phyloP scores from a whole-genome alignment of 371 early-diverging fungal species.

The Rhizopus microsporus region DNA sequence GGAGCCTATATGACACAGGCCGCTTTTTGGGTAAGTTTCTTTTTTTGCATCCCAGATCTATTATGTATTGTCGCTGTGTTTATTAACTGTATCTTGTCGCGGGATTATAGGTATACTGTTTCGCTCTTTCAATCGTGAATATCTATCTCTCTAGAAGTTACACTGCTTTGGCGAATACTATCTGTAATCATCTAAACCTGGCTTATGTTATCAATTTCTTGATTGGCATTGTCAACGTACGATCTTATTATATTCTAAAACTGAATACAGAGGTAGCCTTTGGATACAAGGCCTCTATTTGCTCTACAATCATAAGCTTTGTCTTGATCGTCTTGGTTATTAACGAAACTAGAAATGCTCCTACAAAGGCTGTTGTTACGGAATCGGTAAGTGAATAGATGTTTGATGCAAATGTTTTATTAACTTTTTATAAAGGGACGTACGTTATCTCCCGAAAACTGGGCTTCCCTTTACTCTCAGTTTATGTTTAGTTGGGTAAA shows the following conservation, averaged over 20 bases:
- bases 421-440: conserved; percentile 25
- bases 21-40: conserved; percentile 19
- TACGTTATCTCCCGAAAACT: conserved; percentile 48
- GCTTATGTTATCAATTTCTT: conserved; percentile 27
- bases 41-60: neutral
- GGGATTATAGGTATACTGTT: conserved; percentile 20
- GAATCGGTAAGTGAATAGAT: conserved; percentile 27
- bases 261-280: conserved; percentile 9
- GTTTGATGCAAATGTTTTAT: neutral
- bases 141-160: conserved; percentile 17
- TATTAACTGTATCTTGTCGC: neutral
- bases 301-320: conserved; percentile 12
- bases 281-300: conserved; percentile 29
- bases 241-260: conserved; percentile 35
- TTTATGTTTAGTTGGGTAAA: conserved; percentile 60
- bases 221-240: conserved; percentile 27
- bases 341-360: conserved; percentile 38
- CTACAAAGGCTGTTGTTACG: conserved; percentile 29
- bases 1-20: conserved; percentile 5
- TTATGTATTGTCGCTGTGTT: neutral
- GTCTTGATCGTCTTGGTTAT: conserved; percentile 26
- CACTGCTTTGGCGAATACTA: conserved; percentile 22
- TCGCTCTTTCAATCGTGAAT: conserved; percentile 24
- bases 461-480: conserved; percentile 57
- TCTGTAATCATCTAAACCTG: conserved; percentile 38